Base-by-base conservation (phyloP, 495 filamentous ascomycete genomes). In the Penicillium verhagenii region DNA sequence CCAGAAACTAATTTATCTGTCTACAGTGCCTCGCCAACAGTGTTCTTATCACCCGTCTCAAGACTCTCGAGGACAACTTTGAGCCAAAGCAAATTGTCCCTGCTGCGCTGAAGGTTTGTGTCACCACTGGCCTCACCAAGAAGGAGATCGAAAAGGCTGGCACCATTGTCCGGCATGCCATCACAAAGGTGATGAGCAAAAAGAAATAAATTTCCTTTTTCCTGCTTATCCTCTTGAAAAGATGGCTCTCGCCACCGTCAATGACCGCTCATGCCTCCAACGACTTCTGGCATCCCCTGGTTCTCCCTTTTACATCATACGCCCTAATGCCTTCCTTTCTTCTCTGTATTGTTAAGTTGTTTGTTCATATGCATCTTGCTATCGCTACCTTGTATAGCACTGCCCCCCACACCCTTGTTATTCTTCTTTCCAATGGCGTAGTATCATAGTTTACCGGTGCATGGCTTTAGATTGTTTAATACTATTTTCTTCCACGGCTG, bases 81-180 rank as follows among this genome's bases (percentile, higher is more conserved):
- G 83, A 85, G 61, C 77, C 81, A 14, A 86, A 86, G 49, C 85
- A 88, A 25, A 68, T 79, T 54, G 81, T 90, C 39, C 76, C 83
- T 47, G 89, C 92, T 13, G 89, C 86, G 5, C 78, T 97, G 53
- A 98, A 97, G 76, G 85, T 96, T 16, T 96, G 92, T 68, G 79
- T 96, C 50, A 93, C 91, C 0, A 86, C 79, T 28, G 94, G 89
- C 9, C 78, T 97, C 60, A 87, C 88, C 29, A 92, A 88, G 77
- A 96, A 96, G 75, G 94, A 98, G 70, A 86, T 91, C 40, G 94
- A 98, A 75, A 93, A 91, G 73, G 89, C 94, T 2, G 94, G 93
- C 2, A 82, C 85, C 4, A 87, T 83, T 5, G 90, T 97, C 53
- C 81, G 95, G 47, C 93, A 97, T 73, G 94, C 92, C 18, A 90